Evolutionary conservation across 1,284 basidiomycete genomes (phyloP).

Genomic region (Tausonia pullulans): DNA sequence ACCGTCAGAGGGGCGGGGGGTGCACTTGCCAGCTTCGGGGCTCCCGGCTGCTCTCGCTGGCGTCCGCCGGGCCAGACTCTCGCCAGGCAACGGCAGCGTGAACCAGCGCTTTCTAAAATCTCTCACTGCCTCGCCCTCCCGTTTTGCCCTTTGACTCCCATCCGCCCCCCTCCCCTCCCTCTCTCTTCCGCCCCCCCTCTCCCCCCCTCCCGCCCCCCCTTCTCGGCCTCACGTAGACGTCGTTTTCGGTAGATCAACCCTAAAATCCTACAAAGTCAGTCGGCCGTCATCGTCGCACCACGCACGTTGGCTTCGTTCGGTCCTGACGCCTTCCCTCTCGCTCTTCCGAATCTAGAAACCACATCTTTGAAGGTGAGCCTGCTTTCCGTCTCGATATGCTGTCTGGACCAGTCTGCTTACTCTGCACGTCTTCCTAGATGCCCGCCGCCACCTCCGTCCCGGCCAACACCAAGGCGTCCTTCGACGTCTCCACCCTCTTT

Average conservation of each 20-base stretch:
- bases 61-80: neutral
- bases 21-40: neutral
- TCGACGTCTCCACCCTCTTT: slow-evolving; percentile 36
- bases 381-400: neutral
- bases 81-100: neutral
- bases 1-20: no score
- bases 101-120: neutral
- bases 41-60: neutral
- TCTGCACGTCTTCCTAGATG: neutral
- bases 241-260: neutral
- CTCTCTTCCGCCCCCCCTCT: neutral
- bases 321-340: neutral
- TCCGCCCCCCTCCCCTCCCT: neutral
- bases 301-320: neutral
- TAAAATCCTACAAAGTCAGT: neutral
- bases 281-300: no score
- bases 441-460: slow-evolving; percentile 1
- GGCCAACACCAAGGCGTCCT: slow-evolving; percentile 15
- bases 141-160: neutral
- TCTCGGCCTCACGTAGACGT: slow-evolving; percentile 1
- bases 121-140: neutral
- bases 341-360: no score
- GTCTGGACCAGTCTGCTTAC: neutral
- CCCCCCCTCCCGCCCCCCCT: neutral
- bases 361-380: neutral